Evolutionary conservation across 306 rosid genomes (phyloP).

Genomic region (Corylus americana): DNA sequence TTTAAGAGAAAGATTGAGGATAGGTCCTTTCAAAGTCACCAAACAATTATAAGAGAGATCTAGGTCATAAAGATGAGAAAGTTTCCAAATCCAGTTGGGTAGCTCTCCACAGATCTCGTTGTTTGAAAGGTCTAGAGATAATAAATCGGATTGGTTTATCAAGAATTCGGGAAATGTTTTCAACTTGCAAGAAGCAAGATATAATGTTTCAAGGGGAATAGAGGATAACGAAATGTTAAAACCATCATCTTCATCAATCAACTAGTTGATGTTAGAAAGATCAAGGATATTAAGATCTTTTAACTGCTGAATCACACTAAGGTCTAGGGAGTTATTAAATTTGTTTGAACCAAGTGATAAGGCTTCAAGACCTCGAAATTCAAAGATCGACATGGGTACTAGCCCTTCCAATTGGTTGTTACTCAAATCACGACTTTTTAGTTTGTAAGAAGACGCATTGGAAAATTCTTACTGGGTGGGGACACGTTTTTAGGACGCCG

Average conservation of each 20-base stretch:
- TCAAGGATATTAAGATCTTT: background rate
- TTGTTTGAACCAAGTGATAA: constrained; percentile 26
- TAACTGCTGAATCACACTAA: background rate
- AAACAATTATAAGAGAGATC: constrained; percentile 47
- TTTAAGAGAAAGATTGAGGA: background rate
- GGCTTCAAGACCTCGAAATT: background rate
- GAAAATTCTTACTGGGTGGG: background rate
- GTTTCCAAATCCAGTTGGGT: constrained; percentile 56
- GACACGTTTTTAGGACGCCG: constrained; percentile 44
- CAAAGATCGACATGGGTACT: constrained; percentile 4
- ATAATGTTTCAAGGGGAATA: constrained; percentile 12
- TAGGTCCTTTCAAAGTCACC: background rate
- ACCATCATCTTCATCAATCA: background rate
- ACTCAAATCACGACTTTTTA: background rate
- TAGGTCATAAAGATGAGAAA: background rate
- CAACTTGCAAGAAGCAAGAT: constrained; percentile 24
- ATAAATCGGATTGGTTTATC: background rate
- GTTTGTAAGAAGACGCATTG: background rate
- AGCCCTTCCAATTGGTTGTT: constrained; percentile 18
- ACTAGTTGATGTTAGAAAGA: constrained; percentile 20
- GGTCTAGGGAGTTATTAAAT: constrained; percentile 5
- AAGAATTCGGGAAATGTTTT: constrained; percentile 13
- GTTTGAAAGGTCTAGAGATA: constrained; percentile 58
- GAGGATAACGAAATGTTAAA: background rate
- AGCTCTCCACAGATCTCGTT: constrained; percentile 43